Conservation (phyloP, 176 grass and related monocot genomes). For the Elymus sibiricus region DNA sequence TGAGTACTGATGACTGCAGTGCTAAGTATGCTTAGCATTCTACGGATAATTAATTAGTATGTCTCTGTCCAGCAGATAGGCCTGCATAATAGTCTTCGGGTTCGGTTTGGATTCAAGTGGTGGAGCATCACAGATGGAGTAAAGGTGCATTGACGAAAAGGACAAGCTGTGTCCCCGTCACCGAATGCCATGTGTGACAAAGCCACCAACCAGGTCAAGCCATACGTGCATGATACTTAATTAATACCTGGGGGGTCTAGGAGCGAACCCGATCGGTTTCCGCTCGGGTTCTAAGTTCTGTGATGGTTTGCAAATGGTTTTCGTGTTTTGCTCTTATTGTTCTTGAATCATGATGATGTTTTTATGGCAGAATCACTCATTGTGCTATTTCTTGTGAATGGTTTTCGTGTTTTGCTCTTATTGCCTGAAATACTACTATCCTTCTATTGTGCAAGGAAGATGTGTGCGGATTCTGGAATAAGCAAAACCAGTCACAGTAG, state of each 20-base stretch:
- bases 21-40: no score
- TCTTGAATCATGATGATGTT: background rate
- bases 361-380: background rate
- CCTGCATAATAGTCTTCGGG: no score
- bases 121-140: no score
- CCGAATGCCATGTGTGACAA: no score
- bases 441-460: background rate
- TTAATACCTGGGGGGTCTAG: background rate
- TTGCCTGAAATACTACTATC: background rate
- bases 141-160: no score
- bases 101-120: no score
- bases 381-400: background rate
- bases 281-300: background rate
- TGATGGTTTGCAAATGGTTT: background rate
- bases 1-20: no score
- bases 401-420: background rate
- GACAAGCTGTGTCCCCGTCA: no score
- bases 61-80: no score
- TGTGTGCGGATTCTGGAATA: background rate
- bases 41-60: no score
- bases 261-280: background rate
- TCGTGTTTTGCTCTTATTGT: background rate
- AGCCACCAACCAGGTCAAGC: no score
- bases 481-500: background rate
- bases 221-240: background rate